Conservation (phyloP, 257 asterid genomes). For the Asclepias syriaca region DNA sequence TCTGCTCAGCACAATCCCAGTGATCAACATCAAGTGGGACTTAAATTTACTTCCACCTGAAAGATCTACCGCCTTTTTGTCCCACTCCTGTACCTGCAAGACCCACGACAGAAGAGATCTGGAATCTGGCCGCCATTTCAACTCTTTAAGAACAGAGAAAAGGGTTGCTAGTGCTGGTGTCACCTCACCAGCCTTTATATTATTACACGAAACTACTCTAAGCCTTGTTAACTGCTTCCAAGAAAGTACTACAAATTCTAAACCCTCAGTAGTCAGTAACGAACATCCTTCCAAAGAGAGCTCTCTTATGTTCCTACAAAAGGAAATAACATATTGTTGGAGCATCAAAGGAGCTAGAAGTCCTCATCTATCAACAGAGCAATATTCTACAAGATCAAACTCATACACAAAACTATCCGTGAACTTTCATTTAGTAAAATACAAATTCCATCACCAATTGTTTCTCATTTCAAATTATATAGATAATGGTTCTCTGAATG, state of each 20-base stretch:
- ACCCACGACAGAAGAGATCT: conserved; percentile 51
- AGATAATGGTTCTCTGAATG: not conserved
- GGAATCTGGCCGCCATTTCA: conserved; percentile 92
- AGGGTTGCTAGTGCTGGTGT: conserved; percentile 70
- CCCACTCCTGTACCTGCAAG: conserved; percentile 88
- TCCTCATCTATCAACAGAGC: not conserved
- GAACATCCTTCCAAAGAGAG: conserved; percentile 90
- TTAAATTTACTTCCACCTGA: conserved; percentile 46
- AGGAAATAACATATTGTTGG: conserved; percentile 12
- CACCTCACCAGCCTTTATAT: conserved; percentile 73
- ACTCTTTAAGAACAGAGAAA: conserved; percentile 73
- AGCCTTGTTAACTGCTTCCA: conserved; percentile 80
- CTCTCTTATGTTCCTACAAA: conserved; percentile 54
- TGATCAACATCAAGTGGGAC: not conserved
- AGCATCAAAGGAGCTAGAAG: not conserved
- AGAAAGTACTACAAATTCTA: conserved; percentile 68
- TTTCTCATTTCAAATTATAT: not conserved
- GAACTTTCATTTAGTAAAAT: not conserved
- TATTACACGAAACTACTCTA: conserved; percentile 77
- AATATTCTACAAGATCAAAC: not conserved
- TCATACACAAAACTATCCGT: not conserved
- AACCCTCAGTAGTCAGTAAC: conserved; percentile 70
- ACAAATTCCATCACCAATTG: not conserved
- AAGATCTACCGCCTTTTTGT: conserved; percentile 70
- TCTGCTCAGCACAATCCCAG: not conserved